Conservation (phyloP, 176 grass and related monocot genomes). For the Triticum monococcum region DNA sequence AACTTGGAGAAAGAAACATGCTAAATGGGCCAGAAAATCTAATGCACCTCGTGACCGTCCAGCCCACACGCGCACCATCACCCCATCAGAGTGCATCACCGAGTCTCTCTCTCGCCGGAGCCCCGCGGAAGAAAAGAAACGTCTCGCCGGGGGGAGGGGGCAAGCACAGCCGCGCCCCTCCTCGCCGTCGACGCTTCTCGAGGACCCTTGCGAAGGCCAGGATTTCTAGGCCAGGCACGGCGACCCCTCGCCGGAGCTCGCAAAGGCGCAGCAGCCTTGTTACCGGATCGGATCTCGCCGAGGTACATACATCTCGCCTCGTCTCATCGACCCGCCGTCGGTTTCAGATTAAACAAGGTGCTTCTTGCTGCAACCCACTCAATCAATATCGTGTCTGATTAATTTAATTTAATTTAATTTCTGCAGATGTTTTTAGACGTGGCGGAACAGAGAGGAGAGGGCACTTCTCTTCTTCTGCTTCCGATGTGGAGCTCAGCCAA, state of each 20-base stretch:
- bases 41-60: too few species aligned
- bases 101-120: too few species aligned
- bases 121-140: too few species aligned
- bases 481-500: not conserved
- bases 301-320: not conserved
- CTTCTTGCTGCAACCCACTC: not conserved
- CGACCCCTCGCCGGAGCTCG: not conserved
- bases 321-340: not conserved
- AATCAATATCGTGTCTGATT: not conserved
- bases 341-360: not conserved
- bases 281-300: not conserved
- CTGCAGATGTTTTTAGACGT: not conserved
- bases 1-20: too few species aligned
- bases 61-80: too few species aligned
- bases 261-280: not conserved
- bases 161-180: too few species aligned
- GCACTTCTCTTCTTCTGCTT: too few species aligned
- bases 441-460: not conserved
- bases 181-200: too few species aligned
- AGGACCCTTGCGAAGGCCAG: too few species aligned
- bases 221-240: not conserved
- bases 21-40: too few species aligned
- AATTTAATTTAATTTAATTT: not conserved
- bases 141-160: too few species aligned
- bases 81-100: too few species aligned